phyloP scores from a whole-genome alignment of 345 rosid species.

The Aegle marmelos region DNA sequence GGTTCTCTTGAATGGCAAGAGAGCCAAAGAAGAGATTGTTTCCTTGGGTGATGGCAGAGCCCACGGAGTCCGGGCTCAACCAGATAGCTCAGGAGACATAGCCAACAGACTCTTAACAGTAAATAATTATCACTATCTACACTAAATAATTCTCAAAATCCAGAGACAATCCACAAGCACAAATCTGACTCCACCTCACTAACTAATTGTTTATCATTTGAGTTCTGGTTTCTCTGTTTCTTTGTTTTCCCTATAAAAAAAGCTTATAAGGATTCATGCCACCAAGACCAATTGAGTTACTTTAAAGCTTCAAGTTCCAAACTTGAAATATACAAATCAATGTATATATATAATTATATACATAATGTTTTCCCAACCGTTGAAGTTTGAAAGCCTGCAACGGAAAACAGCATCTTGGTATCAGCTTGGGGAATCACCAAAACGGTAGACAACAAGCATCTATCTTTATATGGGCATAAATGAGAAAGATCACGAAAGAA shows the following conservation, averaged over 20 bases:
- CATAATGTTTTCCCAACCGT: slow-evolving; percentile 32
- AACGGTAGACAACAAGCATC: slow-evolving; percentile 84
- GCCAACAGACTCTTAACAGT: slow-evolving; percentile 42
- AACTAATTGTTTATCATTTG: slow-evolving; percentile 27
- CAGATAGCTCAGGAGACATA: slow-evolving; percentile 53
- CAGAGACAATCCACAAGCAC: slow-evolving; percentile 42
- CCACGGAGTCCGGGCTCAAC: slow-evolving; percentile 55
- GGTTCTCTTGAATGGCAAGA: slow-evolving; percentile 52
- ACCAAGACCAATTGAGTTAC: slow-evolving; percentile 21
- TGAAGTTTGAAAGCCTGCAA: slow-evolving; percentile 70
- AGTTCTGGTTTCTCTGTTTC: slow-evolving; percentile 28
- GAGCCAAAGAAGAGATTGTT: slow-evolving; percentile 48
- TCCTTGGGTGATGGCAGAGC: slow-evolving; percentile 58
- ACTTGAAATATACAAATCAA: slow-evolving; percentile 39
- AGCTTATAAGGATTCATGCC: slow-evolving; percentile 26
- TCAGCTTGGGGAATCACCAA: slow-evolving; percentile 70
- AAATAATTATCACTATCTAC: slow-evolving; percentile 24
- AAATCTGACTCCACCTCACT: slow-evolving; percentile 50
- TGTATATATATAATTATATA: slow-evolving; percentile 7
- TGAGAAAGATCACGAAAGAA: slow-evolving; percentile 28
- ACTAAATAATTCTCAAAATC: slow-evolving; percentile 45
- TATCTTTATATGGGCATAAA: slow-evolving; percentile 39
- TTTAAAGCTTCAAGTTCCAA: slow-evolving; percentile 59
- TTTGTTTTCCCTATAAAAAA: slow-evolving; percentile 27
- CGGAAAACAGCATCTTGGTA: slow-evolving; percentile 81